Percentiles rank a stretch among this genome's conserved stretches.
These are phyloP conservation scores for Nicotiana otophora DNA, from an alignment of 257 asterid genomes.

Conservation along the genomic window DNA sequence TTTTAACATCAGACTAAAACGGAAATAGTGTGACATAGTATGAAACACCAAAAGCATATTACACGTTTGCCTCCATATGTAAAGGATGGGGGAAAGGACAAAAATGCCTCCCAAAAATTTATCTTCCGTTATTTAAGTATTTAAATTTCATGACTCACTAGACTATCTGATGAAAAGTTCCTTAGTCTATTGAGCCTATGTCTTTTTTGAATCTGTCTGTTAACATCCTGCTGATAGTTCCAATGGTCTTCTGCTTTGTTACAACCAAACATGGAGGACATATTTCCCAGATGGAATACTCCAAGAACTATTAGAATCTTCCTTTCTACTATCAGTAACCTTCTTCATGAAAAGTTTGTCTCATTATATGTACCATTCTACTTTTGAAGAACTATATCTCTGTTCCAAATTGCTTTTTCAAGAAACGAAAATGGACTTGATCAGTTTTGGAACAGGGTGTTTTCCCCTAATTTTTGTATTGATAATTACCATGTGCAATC, in stretches of 20 bases:
- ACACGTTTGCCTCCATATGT: constrained; percentile 8
- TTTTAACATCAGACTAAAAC: no score
- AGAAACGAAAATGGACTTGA: constrained; percentile 26
- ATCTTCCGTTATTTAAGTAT: not conserved
- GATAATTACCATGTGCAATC: constrained; percentile 22
- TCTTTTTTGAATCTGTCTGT: constrained; percentile 20
- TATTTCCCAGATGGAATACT: not conserved
- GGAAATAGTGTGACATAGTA: no score
- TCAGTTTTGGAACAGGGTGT: constrained; percentile 8
- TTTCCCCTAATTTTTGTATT: constrained; percentile 19
- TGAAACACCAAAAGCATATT: not conserved
- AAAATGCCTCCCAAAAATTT: not conserved
- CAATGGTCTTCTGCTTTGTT: constrained; percentile 24
- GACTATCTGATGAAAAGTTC: not conserved
- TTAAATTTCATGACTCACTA: not conserved
- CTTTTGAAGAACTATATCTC: not conserved
- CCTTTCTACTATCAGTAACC: not conserved
- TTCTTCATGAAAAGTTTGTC: not conserved
- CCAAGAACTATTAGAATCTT: not conserved
- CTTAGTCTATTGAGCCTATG: not conserved
- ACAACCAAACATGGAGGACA: not conserved
- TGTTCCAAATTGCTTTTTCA: not conserved
- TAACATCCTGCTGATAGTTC: constrained; percentile 26
- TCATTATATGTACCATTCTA: not conserved
- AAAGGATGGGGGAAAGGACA: constrained; percentile 8